Base-by-base conservation (phyloP, 768 basidiomycete species). In the Kwoniella sp. region DNA sequence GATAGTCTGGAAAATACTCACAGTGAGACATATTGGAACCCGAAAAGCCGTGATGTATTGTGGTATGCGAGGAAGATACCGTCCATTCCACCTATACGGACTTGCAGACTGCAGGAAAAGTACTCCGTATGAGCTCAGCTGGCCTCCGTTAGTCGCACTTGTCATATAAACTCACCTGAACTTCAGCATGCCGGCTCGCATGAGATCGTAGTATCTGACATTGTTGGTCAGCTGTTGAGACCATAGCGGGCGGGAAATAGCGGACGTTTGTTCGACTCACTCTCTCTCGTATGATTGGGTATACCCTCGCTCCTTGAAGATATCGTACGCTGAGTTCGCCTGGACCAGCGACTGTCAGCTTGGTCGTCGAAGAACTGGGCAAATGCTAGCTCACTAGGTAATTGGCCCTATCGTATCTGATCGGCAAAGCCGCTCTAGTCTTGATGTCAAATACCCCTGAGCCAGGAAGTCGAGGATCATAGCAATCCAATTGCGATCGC, bases 371-470 rank as follows among this genome's bases (percentile, higher is more conserved):
- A 53, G 6, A 53, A 8, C 10, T n/a, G n/a, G n/a, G n/a, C n/a
- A n/a, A n/a, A 9, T 9, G 17, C 17, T 19, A 44, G 40, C 79
- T 30, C 55, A 90, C 90, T 81, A 86, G 85, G 69, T 86, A 90
- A 77, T 98, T 97, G 58, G 92, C 82, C 12, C 89, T 80, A 76
- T 98, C 95, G 76, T 90, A 82, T 1, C 95, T 87, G 50, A 97
- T 87, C 0, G 90, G 86, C 25, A 91, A 79, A 30, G 88, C 89
- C 0, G 92, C 93, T 51, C 95, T 86, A 0, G 95, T 97, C 80
- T 99, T 99, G 80, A 98, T 87, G 76, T 99, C 95, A 70, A 99
- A 99, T 0, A 94, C 87, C 27, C 92, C 92, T 0, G 88, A 88
- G 0, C 92, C 93, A 3, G 94, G 94, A 29, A 98, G 81, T 47